phyloP scores from a whole-genome alignment of 495 filamentous ascomycete species.

The Aspergillus nanangensis region DNA sequence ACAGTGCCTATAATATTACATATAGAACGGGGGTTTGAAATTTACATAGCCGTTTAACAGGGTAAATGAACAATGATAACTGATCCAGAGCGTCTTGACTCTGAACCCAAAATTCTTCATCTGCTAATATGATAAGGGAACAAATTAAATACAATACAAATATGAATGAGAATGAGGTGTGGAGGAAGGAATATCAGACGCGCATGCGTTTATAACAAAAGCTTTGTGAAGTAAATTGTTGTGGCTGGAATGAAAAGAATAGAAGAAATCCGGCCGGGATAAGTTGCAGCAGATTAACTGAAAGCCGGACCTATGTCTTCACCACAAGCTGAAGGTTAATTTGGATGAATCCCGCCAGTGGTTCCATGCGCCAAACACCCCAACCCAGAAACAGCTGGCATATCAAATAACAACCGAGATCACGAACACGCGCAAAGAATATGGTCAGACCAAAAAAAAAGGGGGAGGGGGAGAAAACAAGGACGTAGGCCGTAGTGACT shows the following conservation, averaged over 20 bases:
- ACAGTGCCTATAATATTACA: no score
- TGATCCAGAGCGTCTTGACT: conserved; percentile 2
- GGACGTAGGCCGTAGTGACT: conserved; percentile 6
- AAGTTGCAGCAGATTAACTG: no score
- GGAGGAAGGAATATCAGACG: no score
- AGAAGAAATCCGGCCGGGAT: no score
- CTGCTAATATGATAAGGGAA: conserved; percentile 9
- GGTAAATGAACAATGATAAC: background rate
- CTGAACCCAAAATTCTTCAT: conserved; percentile 6
- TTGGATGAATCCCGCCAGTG: conserved; percentile 11
- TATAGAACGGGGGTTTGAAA: no score
- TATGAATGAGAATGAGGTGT: no score
- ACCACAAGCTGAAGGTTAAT: conserved; percentile 15
- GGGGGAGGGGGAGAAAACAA: conserved; percentile 6
- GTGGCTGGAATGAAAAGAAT: no score
- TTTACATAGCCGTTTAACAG: no score
- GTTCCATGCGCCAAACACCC: conserved; percentile 23
- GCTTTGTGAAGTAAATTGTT: no score
- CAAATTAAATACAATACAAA: no score
- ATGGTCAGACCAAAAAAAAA: conserved; percentile 14
- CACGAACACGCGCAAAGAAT: conserved; percentile 14
- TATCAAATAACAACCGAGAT: conserved; percentile 20
- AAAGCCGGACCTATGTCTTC: no score
- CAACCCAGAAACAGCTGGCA: conserved; percentile 20
- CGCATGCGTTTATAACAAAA: no score